These are phyloP conservation scores for Albophoma yamanashiensis DNA, from an alignment of 2,329 filamentous ascomycete species.

Conservation along the genomic window DNA sequence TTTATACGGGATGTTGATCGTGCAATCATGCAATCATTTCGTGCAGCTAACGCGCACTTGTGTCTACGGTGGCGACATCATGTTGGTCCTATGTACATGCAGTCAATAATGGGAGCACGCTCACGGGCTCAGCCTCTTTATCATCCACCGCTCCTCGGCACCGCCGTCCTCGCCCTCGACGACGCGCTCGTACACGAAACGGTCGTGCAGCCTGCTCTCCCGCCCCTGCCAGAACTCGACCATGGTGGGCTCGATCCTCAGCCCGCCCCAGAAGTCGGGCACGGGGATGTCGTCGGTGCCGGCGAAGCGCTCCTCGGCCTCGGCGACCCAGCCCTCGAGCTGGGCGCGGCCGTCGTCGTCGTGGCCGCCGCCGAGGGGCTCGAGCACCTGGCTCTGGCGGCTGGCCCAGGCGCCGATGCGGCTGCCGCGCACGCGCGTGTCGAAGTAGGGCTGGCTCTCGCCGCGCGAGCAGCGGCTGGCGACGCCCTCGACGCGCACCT, in stretches of 20 bases:
- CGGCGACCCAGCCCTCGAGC: conserved; percentile 67
- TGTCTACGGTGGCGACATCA: background rate
- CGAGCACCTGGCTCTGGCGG: conserved; percentile 70
- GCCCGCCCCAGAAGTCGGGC: conserved; percentile 88
- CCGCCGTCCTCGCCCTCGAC: conserved; percentile 26
- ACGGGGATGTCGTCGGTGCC: conserved; percentile 73
- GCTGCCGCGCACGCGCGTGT: conserved; percentile 64
- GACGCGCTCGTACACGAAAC: conserved; percentile 71
- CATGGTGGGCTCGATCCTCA: conserved; percentile 73
- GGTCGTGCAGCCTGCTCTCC: conserved; percentile 82
- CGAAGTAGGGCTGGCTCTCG: conserved; percentile 63
- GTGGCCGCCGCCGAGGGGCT: conserved; percentile 27
- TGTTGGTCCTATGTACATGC: too few species aligned
- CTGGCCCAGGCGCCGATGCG: conserved; percentile 91
- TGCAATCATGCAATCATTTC: background rate
- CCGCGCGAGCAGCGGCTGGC: conserved; percentile 54
- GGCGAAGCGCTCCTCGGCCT: conserved; percentile 66
- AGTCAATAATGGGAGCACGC: background rate
- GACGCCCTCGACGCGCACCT: conserved; percentile 79
- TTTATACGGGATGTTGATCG: too few species aligned
- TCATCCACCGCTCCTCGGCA: conserved; percentile 42
- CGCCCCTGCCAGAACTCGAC: conserved; percentile 97
- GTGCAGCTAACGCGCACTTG: background rate
- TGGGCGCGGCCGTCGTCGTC: conserved; percentile 59
- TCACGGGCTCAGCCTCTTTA: conserved; percentile 66